phyloP scores from a whole-genome alignment of 2,329 filamentous ascomycete species.

The Elsinoe ampelina region DNA sequence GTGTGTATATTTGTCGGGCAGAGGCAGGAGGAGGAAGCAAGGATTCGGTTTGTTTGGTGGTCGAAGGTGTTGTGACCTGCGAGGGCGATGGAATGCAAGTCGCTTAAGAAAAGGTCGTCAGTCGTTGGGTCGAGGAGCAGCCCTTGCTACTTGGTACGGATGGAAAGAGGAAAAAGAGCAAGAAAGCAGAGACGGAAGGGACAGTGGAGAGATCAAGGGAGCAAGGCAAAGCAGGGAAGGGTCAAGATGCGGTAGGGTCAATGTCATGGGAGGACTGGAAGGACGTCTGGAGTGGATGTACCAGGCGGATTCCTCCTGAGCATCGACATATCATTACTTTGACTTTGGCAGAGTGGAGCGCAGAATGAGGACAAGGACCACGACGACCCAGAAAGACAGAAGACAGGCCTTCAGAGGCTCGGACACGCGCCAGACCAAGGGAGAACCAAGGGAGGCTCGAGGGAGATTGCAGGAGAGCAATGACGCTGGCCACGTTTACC shows the following conservation, averaged over 20 bases:
- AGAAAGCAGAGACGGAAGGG: not conserved
- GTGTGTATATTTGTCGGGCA: not conserved
- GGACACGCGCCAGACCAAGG: not conserved
- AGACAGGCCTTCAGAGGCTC: not conserved
- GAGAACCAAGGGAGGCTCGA: not conserved
- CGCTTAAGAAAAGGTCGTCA: not conserved
- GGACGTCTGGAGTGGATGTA: not conserved
- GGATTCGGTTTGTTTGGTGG: not conserved
- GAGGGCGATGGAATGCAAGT: not conserved
- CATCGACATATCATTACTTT: constrained; percentile 4
- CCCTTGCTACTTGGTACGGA: not conserved
- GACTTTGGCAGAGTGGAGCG: constrained; percentile 1
- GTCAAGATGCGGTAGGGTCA: not conserved
- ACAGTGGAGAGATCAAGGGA: not conserved
- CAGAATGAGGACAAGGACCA: not conserved
- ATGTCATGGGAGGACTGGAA: not conserved
- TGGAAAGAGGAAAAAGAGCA: not conserved
- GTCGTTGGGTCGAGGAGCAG: not conserved
- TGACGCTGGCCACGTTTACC: constrained; percentile 1
- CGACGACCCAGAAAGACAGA: not conserved
- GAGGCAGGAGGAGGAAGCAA: constrained; percentile 3
- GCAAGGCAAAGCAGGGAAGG: not conserved
- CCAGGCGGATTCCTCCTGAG: not conserved
- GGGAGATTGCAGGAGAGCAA: constrained; percentile 12
- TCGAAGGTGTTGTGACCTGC: not conserved